These are phyloP conservation scores for Globisporangium nodosum DNA, from an alignment of 352 stramenopile genomes.

Conservation along the genomic window DNA sequence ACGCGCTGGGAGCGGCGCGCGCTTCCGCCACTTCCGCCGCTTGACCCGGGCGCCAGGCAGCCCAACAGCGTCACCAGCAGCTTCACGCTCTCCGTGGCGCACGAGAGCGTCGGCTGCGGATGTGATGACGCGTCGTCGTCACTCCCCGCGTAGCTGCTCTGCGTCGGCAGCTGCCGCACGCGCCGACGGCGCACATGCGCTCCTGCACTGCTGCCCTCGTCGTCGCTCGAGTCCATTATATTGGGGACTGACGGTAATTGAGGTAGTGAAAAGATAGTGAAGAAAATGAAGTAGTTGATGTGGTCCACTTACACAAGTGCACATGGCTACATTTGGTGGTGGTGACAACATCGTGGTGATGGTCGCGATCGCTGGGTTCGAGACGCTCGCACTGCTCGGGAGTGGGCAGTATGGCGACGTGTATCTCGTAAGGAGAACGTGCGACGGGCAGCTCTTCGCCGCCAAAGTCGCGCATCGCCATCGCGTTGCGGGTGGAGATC, in stretches of 20 bases:
- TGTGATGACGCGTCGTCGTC: background rate
- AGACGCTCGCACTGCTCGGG: conserved; percentile 38
- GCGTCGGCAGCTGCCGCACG: conserved; percentile 5
- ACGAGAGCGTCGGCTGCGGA: conserved; percentile 35
- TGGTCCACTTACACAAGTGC: background rate
- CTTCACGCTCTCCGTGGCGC: conserved; percentile 65
- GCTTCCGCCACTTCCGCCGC: no score
- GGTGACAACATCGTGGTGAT: background rate
- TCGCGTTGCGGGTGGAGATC: conserved; percentile 6
- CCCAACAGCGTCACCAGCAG: conserved; percentile 66
- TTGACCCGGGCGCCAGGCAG: conserved; percentile 26
- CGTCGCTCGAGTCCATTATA: background rate
- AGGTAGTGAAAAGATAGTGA: background rate
- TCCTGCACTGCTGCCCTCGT: background rate
- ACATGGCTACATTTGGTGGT: conserved; percentile 10
- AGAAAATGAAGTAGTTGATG: background rate
- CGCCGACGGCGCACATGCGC: conserved; percentile 2
- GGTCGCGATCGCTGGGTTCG: conserved; percentile 31
- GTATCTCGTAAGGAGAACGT: conserved; percentile 30
- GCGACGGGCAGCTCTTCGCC: conserved; percentile 37
- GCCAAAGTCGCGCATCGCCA: conserved; percentile 33
- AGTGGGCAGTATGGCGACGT: conserved; percentile 57
- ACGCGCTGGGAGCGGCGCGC: conserved; percentile 36
- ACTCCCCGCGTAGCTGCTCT: background rate
- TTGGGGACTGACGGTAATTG: background rate